A percentile compares a stretch with the other conserved stretches of the same genome.
These are phyloP conservation scores for Rubia occidens DNA, from an alignment of 305 asterid species.

Conservation along the genomic window DNA sequence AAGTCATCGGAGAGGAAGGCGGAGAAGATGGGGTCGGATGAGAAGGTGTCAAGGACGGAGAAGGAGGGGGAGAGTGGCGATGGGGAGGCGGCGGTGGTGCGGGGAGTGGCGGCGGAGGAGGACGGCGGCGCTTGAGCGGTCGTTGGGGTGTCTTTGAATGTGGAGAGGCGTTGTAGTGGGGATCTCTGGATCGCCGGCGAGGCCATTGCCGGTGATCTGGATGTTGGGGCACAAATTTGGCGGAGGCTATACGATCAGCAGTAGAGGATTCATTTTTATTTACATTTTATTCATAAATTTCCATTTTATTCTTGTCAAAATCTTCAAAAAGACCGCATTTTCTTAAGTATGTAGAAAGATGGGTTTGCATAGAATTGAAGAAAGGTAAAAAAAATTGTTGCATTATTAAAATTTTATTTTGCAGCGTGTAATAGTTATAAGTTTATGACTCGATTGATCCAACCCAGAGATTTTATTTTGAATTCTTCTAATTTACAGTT, in stretches of 20 bases:
- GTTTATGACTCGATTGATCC: too few species aligned
- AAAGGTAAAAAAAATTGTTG: too few species aligned
- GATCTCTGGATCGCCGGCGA: slow-evolving; percentile 29
- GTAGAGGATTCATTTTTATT: not conserved
- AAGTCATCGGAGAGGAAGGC: slow-evolving; percentile 73
- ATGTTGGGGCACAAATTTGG: not conserved
- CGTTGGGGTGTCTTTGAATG: slow-evolving; percentile 36
- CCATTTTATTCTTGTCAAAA: not conserved
- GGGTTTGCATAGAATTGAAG: slow-evolving; percentile 20
- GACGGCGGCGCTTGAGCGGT: slow-evolving; percentile 17
- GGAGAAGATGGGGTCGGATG: slow-evolving; percentile 74
- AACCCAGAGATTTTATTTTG: too few species aligned
- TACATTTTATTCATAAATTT: too few species aligned
- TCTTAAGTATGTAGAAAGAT: too few species aligned
- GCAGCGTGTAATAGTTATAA: too few species aligned
- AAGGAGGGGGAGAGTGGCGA: slow-evolving; percentile 27
- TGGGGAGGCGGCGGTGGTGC: slow-evolving; percentile 22
- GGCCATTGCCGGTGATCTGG: slow-evolving; percentile 21
- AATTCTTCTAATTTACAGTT: too few species aligned
- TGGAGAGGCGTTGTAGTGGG: slow-evolving; percentile 72
- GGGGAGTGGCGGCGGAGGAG: slow-evolving; percentile 12
- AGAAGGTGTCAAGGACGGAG: slow-evolving; percentile 43
- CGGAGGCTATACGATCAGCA: not conserved
- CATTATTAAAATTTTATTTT: too few species aligned
- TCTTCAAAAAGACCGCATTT: too few species aligned